Conservation (phyloP, 2,329 filamentous ascomycete species). For the Paecilomyces niveus region DNA sequence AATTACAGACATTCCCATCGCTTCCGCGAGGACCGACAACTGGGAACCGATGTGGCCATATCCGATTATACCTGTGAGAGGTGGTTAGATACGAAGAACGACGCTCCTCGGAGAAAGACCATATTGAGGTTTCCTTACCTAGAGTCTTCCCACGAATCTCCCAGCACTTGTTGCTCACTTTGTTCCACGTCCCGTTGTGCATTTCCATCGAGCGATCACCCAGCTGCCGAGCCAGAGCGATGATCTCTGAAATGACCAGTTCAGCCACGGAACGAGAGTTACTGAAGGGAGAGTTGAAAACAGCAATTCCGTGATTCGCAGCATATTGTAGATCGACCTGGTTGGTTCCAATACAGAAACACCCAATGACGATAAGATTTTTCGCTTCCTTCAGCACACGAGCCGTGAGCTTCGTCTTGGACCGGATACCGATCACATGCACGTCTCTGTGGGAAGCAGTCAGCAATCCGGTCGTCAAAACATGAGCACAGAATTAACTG, state of each 20-base stretch:
- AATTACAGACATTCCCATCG: slow-evolving; percentile 97
- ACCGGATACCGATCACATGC: slow-evolving; percentile 95
- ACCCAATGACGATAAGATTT: slow-evolving; percentile 91
- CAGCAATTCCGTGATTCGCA: slow-evolving; percentile 64
- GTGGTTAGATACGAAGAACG: not conserved
- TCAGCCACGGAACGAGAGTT: slow-evolving; percentile 97
- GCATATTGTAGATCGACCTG: slow-evolving; percentile 40
- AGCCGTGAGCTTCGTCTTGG: slow-evolving; percentile 89
- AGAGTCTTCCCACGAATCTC: slow-evolving; percentile 96
- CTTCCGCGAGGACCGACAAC: slow-evolving; percentile 87
- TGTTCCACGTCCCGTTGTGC: slow-evolving; percentile 94
- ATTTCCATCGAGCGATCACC: slow-evolving; percentile 90
- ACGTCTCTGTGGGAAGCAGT: slow-evolving; percentile 58
- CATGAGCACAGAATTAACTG: slow-evolving; percentile 6
- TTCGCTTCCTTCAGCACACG: slow-evolving; percentile 81
- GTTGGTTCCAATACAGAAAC: slow-evolving; percentile 96
- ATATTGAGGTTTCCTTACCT: slow-evolving; percentile 43
- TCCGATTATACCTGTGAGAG: slow-evolving; percentile 68
- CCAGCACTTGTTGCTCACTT: slow-evolving; percentile 95
- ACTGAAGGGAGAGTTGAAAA: slow-evolving; percentile 98
- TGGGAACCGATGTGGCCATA: slow-evolving; percentile 98
- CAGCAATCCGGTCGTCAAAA: slow-evolving; percentile 2
- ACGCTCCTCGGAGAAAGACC: not conserved
- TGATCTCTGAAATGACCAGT: slow-evolving; percentile 90
- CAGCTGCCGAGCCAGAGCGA: slow-evolving; percentile 81